Evolutionary conservation across 306 rosid genomes (phyloP).

Genomic region (Mucuna pruriens): DNA sequence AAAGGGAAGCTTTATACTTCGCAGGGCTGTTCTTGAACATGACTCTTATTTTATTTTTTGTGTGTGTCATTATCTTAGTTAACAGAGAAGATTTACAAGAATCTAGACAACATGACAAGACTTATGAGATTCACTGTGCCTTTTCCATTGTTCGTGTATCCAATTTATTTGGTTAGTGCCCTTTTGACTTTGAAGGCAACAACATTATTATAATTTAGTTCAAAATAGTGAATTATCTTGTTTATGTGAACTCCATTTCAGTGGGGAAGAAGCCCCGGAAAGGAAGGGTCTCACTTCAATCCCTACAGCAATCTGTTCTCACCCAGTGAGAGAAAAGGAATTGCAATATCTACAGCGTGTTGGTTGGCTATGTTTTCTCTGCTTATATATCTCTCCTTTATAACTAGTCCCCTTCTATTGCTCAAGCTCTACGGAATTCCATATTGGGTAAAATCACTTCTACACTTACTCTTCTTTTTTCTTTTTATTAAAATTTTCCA

Average conservation of each 20-base stretch:
- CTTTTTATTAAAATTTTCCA: background rate
- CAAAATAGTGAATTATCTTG: background rate
- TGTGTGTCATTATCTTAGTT: constrained; percentile 54
- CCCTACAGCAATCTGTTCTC: constrained; percentile 78
- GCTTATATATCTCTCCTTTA: constrained; percentile 53
- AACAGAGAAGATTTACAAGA: constrained; percentile 73
- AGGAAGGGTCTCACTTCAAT: constrained; percentile 88
- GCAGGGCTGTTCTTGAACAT: background rate
- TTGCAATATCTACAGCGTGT: constrained; percentile 70
- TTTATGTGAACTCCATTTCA: constrained; percentile 41
- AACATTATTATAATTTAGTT: background rate
- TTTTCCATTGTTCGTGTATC: constrained; percentile 84
- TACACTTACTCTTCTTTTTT: background rate
- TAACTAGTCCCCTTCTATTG: constrained; percentile 56
- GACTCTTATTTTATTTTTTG: background rate
- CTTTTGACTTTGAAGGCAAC: background rate
- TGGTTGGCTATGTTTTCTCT: constrained; percentile 69
- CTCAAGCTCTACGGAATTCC: constrained; percentile 79
- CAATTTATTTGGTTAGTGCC: constrained; percentile 78
- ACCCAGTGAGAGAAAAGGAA: constrained; percentile 64
- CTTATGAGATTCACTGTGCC: constrained; percentile 76
- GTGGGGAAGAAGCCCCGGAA: constrained; percentile 97
- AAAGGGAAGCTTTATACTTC: background rate
- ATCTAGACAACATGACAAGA: constrained; percentile 51
- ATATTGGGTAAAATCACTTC: constrained; percentile 64